These are phyloP conservation scores for Exserohilum turcica DNA, from an alignment of 2,329 filamentous ascomycete genomes.

Conservation along the genomic window DNA sequence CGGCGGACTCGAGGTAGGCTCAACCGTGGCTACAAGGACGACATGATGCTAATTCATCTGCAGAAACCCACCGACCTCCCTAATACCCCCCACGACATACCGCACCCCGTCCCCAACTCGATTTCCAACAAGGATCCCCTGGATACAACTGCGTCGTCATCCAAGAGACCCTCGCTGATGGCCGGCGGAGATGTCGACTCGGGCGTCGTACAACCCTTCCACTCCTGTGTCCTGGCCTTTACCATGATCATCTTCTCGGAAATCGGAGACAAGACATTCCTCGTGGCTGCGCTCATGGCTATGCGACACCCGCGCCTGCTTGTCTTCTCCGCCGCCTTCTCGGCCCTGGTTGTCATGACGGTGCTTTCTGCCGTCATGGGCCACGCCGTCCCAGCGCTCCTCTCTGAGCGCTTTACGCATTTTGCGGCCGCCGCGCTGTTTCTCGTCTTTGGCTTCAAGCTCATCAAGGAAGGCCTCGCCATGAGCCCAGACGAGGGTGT, in stretches of 20 bases:
- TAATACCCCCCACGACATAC: conserved; percentile 74
- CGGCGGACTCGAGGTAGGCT: conserved; percentile 47
- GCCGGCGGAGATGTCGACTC: conserved; percentile 53
- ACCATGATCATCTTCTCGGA: conserved; percentile 98
- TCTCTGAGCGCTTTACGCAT: conserved; percentile 89
- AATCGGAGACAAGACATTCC: conserved; percentile 97
- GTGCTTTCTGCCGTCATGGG: conserved; percentile 90
- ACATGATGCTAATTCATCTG: conserved; percentile 18
- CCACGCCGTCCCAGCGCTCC: conserved; percentile 86
- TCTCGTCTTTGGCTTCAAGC: conserved; percentile 82
- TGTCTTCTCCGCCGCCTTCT: conserved; percentile 94
- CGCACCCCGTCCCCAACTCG: conserved; percentile 68
- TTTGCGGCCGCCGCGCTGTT: conserved; percentile 85
- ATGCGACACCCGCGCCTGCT: conserved; percentile 96
- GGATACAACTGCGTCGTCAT: conserved; percentile 36
- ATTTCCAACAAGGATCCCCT: conserved; percentile 67
- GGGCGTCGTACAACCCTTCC: conserved; percentile 75
- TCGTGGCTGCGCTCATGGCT: conserved; percentile 96
- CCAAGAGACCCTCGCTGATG: conserved; percentile 32
- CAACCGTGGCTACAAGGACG: background rate
- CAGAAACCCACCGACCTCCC: conserved; percentile 84
- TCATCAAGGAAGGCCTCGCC: conserved; percentile 82
- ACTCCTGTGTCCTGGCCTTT: conserved; percentile 89
- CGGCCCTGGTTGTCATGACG: conserved; percentile 91
- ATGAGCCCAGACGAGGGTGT: conserved; percentile 93